phyloP scores from a whole-genome alignment of 1,139 yeast species.

The Kurtzmaniella quercitrusa region DNA sequence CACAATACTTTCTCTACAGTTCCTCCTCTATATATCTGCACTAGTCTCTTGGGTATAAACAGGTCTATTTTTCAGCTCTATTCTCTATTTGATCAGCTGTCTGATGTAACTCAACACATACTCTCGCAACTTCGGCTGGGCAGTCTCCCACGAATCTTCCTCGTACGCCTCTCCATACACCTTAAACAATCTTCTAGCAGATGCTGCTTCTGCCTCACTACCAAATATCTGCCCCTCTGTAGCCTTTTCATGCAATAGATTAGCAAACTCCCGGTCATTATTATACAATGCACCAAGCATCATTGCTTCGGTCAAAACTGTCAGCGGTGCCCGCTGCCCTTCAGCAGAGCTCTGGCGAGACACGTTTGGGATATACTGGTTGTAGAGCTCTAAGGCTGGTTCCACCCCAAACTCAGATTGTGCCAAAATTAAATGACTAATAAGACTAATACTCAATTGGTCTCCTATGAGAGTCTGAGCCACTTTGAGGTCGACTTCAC shows the following conservation, averaged over 20 bases:
- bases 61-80: too few species aligned
- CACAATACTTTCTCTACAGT: too few species aligned
- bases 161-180: constrained; percentile 52
- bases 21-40: too few species aligned
- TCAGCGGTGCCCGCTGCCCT: constrained; percentile 39
- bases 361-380: constrained; percentile 41
- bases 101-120: constrained; percentile 13
- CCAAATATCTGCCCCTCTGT: constrained; percentile 35
- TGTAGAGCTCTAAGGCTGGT: constrained; percentile 46
- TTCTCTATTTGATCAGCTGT: constrained; percentile 2
- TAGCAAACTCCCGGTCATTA: constrained; percentile 60
- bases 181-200: constrained; percentile 45
- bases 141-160: constrained; percentile 30
- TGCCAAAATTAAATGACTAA: constrained; percentile 46
- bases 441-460: constrained; percentile 30
- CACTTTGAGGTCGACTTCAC: constrained; percentile 28
- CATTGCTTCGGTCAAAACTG: constrained; percentile 50
- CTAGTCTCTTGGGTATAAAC: too few species aligned
- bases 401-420: constrained; percentile 43
- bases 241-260: constrained; percentile 56
- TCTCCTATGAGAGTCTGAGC: constrained; percentile 44
- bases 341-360: constrained; percentile 29
- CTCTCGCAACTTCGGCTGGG: constrained; percentile 19
- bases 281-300: constrained; percentile 44
- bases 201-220: constrained; percentile 39